Conservation (phyloP, 352 stramenopile species). For the Thalassiosira oceanica region DNA sequence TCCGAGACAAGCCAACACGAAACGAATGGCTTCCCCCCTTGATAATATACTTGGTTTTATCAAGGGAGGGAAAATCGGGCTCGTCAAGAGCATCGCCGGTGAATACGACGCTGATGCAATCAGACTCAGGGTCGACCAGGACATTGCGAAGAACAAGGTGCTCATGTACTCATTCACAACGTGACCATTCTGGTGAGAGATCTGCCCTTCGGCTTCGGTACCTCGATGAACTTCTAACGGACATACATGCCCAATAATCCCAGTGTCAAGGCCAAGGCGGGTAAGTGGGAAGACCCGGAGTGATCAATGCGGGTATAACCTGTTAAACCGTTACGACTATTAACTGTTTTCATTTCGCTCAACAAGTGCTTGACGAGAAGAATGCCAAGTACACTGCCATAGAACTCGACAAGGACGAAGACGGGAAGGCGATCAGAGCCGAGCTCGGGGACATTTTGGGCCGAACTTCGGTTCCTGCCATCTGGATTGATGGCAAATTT, state of each 20-base stretch:
- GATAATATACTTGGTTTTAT: slow-evolving; percentile 28
- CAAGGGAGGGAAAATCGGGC: slow-evolving; percentile 71
- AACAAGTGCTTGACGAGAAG: slow-evolving; percentile 61
- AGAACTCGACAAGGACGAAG: slow-evolving; percentile 58
- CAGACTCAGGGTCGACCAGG: slow-evolving; percentile 43
- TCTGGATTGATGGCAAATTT: slow-evolving; percentile 72
- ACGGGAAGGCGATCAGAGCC: slow-evolving; percentile 66
- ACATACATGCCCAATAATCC: too few species aligned
- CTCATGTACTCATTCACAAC: slow-evolving; percentile 74
- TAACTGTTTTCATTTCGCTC: slow-evolving; percentile 62
- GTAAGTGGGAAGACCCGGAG: too few species aligned
- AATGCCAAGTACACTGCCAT: too few species aligned
- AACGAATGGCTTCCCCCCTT: too few species aligned
- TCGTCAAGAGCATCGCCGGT: slow-evolving; percentile 72
- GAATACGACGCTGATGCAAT: slow-evolving; percentile 64
- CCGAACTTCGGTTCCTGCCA: slow-evolving; percentile 67
- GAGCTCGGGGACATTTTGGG: slow-evolving; percentile 66
- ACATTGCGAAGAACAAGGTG: slow-evolving; percentile 59
- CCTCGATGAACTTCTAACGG: too few species aligned
- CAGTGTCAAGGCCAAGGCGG: slow-evolving; percentile 73
- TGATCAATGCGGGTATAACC: too few species aligned
- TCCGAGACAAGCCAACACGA: too few species aligned
- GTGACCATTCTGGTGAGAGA: slow-evolving; percentile 78
- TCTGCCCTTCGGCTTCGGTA: too few species aligned
- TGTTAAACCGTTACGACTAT: too few species aligned